These are phyloP conservation scores for Saccharomycopsis hybrid DNA, from an alignment of 1,139 yeast genomes.

Conservation along the genomic window DNA sequence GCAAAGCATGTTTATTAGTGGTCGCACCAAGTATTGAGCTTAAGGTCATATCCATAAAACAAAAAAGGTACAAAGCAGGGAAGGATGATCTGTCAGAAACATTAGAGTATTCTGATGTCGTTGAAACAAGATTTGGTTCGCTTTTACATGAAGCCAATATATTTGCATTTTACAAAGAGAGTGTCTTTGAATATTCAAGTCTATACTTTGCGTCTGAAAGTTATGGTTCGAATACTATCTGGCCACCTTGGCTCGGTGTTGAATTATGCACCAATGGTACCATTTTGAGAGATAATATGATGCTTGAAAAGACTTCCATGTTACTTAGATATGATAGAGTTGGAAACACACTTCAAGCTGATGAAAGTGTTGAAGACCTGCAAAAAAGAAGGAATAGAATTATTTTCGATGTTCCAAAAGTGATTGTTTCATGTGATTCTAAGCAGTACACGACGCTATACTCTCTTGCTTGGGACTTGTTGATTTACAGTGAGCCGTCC, in stretches of 20 bases:
- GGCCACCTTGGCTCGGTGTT: slow-evolving; percentile 82
- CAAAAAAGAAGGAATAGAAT: slow-evolving; percentile 31
- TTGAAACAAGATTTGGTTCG: slow-evolving; percentile 69
- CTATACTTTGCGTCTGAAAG: slow-evolving; percentile 34
- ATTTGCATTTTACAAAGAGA: slow-evolving; percentile 52
- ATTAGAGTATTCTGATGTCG: slow-evolving; percentile 31
- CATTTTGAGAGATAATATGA: slow-evolving; percentile 47
- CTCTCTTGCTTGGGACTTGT: slow-evolving; percentile 54
- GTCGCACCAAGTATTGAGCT: slow-evolving; percentile 68
- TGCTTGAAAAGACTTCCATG: slow-evolving; percentile 59
- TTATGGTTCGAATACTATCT: slow-evolving; percentile 33
- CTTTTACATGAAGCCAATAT: slow-evolving; percentile 62
- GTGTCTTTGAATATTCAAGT: slow-evolving; percentile 33
- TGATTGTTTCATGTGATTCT: slow-evolving; percentile 66
- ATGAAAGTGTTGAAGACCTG: slow-evolving; percentile 7
- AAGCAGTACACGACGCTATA: slow-evolving; percentile 66
- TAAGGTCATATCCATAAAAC: slow-evolving; percentile 51
- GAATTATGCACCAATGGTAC: slow-evolving; percentile 72
- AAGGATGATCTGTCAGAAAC: slow-evolving; percentile 29
- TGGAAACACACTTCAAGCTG: slow-evolving; percentile 25
- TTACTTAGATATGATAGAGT: slow-evolving; percentile 49
- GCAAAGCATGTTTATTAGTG: slow-evolving; percentile 56
- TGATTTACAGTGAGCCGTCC: slow-evolving; percentile 56
- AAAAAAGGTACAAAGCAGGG: slow-evolving; percentile 32
- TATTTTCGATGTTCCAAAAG: slow-evolving; percentile 58